Evolutionary conservation across 345 rosid genomes (phyloP), one percentile per base, ranked within the genome.

Genomic region (Hypericum androsaemum): DNA sequence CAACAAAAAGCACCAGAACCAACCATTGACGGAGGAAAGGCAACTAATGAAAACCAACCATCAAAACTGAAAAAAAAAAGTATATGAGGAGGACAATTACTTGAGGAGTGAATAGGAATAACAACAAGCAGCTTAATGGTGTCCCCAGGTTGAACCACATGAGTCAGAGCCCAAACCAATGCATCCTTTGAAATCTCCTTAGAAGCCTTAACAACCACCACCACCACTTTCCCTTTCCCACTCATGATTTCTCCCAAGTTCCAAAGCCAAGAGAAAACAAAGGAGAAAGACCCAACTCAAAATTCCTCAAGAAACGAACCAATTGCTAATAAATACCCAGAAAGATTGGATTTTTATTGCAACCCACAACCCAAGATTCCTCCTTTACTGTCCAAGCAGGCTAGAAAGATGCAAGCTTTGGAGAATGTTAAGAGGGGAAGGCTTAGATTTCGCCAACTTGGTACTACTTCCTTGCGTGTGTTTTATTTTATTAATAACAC

Each of bases 351-450:
- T 59, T 54, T 41, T 54, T 46, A 41, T 42, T 13, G 47, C 9
- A 17, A 54, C 84, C 69, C 84, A 71, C 70, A 76, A 72, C 50
- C 77, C 89, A 55, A 77, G 76, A 71, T 71, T 55, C 72, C 35
- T 46, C 32, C 32, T 22, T 22, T 22, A 22, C 4, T 22, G 32
- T 22, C 56, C 68, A 42, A 28, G 54, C 40, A 22, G 16, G 43
- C 56, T 44, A 43, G 43, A 52, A 50, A 51, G 64, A 65, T 40
- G 16, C 47, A 50, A 43, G 11, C 6, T 12, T 45, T 39, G 15
- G 12, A 9, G 3, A 54, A 48, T 67, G 50, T 56, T 35, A 40
- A 50, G 1, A 40, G 42, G 32, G 42, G 58, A 14, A 36, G 60
- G 57, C 62, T 71, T 52, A 61, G 61, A 49, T 50, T 67, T 70